Conservation (phyloP, 306 rosid species). For the Pyrus communis region DNA sequence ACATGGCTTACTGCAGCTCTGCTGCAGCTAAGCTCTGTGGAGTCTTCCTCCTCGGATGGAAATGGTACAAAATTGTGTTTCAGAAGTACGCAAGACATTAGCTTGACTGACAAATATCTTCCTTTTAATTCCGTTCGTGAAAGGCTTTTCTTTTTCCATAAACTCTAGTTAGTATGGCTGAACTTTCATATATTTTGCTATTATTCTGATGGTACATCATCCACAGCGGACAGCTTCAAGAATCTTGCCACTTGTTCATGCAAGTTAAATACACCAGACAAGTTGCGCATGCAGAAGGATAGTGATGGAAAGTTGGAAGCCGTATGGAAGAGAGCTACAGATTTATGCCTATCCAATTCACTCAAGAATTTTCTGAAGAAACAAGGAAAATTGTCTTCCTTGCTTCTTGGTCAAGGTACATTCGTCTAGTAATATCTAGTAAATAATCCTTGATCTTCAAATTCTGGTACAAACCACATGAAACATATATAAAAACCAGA, state of each 20-base stretch:
- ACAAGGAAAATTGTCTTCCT: constrained; percentile 65
- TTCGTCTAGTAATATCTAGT: neutral
- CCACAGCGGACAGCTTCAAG: constrained; percentile 31
- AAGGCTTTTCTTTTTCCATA: neutral
- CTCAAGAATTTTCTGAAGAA: constrained; percentile 63
- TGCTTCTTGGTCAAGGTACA: constrained; percentile 43
- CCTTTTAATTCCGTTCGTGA: neutral
- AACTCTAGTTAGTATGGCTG: neutral
- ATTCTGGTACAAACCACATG: neutral
- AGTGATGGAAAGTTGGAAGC: constrained; percentile 51
- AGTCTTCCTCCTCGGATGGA: constrained; percentile 36
- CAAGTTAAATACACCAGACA: constrained; percentile 23
- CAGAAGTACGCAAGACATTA: constrained; percentile 19
- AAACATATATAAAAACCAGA: neutral
- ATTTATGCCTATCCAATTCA: constrained; percentile 48
- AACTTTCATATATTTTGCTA: neutral
- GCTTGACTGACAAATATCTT: neutral
- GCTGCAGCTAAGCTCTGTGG: constrained; percentile 62
- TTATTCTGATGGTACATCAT: constrained; percentile 19
- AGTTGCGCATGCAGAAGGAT: constrained; percentile 41
- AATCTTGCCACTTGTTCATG: constrained; percentile 27
- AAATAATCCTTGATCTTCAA: neutral
- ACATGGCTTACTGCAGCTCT: constrained; percentile 90
- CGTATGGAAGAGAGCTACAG: constrained; percentile 69
- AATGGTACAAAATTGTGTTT: constrained; percentile 38